These are phyloP conservation scores for Yarrowia alimentaria DNA, from an alignment of 805 yeast species.

Conservation along the genomic window DNA sequence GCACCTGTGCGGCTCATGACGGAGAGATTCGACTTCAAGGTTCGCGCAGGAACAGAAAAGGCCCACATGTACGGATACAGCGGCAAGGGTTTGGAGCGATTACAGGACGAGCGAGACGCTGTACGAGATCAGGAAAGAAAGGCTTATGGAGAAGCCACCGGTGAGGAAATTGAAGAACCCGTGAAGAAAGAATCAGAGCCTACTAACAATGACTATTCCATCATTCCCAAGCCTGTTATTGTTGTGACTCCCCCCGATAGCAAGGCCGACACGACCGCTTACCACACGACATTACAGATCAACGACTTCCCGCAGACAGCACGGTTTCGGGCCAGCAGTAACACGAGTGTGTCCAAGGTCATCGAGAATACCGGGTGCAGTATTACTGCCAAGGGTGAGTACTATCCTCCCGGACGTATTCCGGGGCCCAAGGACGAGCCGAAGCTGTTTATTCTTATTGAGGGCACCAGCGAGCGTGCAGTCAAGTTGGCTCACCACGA, in stretches of 20 bases:
- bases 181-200: slow-evolving; percentile 34
- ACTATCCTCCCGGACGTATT: slow-evolving; percentile 58
- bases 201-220: slow-evolving; percentile 37
- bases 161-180: slow-evolving; percentile 45
- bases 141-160: no score
- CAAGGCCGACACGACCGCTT: slow-evolving; percentile 55
- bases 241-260: slow-evolving; percentile 55
- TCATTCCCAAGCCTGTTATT: slow-evolving; percentile 5
- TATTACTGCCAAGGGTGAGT: slow-evolving; percentile 79
- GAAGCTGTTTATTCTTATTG: slow-evolving; percentile 73
- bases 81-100: slow-evolving; percentile 82
- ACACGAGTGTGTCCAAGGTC: slow-evolving; percentile 59
- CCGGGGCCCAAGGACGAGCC: slow-evolving; percentile 59
- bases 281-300: slow-evolving; percentile 67
- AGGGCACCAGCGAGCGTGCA: slow-evolving; percentile 61
- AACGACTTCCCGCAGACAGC: slow-evolving; percentile 73
- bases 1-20: slow-evolving; percentile 52
- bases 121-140: slow-evolving; percentile 51
- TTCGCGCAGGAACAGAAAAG: slow-evolving; percentile 64
- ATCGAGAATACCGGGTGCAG: slow-evolving; percentile 72
- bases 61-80: slow-evolving; percentile 75
- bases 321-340: slow-evolving; percentile 48
- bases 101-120: slow-evolving; percentile 60
- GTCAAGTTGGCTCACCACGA: slow-evolving; percentile 51
- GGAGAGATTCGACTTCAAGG: slow-evolving; percentile 53